Conservation (phyloP, 2,329 filamentous ascomycete genomes). For the Cercospora janseana region DNA sequence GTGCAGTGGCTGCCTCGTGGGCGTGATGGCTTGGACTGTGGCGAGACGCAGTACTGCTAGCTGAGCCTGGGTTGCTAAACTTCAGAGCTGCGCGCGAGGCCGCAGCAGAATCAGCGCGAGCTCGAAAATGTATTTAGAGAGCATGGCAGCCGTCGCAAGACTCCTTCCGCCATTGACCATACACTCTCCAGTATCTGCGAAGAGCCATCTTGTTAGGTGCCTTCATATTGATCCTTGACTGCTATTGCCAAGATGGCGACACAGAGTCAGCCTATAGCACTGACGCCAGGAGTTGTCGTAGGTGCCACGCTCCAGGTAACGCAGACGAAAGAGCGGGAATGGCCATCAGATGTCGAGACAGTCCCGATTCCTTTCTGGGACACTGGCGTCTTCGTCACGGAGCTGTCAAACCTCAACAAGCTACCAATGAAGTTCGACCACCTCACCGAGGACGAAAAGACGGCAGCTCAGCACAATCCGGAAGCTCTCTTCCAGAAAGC, state of each 20-base stretch:
- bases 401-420: constrained; percentile 17
- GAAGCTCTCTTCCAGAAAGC: constrained; percentile 20
- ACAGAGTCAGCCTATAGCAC: neutral
- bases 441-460: constrained; percentile 17
- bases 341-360: constrained; percentile 18
- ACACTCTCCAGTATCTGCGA: neutral
- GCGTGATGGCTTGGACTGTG: constrained; percentile 8
- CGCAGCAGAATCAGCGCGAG: neutral
- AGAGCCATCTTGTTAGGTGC: neutral
- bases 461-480: constrained; percentile 21
- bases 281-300: constrained; percentile 10
- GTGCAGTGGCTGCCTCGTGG: constrained; percentile 7
- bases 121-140: constrained; percentile 1
- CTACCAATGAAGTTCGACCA: constrained; percentile 16
- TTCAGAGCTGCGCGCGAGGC: constrained; percentile 2
- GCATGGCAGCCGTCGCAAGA: neutral
- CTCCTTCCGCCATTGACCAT: neutral
- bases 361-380: constrained; percentile 22
- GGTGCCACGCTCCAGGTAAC: constrained; percentile 8
- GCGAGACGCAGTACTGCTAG: constrained; percentile 1
- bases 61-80: constrained; percentile 1
- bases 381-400: constrained; percentile 24
- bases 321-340: constrained; percentile 13
- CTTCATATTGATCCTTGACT: neutral
- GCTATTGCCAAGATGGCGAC: neutral